Percentiles rank a stretch among this genome's conserved stretches.
Conservation (phyloP, 2,329 filamentous ascomycete genomes). For the Rosellinia necatrix region DNA sequence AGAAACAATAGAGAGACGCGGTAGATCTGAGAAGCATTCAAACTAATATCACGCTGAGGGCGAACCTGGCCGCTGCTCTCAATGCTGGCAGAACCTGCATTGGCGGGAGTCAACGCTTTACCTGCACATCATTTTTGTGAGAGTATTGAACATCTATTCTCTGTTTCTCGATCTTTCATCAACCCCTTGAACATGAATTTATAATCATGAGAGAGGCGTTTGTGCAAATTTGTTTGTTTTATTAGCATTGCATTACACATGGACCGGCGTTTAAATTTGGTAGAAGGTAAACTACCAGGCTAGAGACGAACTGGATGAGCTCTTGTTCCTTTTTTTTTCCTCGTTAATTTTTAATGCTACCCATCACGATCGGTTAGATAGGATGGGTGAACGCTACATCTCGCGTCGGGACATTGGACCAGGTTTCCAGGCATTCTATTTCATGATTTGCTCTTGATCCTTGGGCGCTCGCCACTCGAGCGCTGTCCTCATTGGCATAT, state of each 20-base stretch:
- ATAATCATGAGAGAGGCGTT: no score
- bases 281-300: constrained; percentile 15
- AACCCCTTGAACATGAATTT: background rate
- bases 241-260: constrained; percentile 28
- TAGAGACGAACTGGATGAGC: constrained; percentile 24
- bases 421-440: background rate
- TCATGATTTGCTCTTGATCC: background rate
- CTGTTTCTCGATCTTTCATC: background rate
- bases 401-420: background rate
- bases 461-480: no score
- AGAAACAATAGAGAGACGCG: background rate
- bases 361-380: background rate
- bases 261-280: constrained; percentile 26
- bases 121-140: background rate
- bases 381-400: background rate
- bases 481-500: background rate
- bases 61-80: no score
- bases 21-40: background rate
- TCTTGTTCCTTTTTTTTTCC: constrained; percentile 9
- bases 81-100: no score
- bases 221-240: constrained; percentile 16
- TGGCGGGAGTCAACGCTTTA: background rate
- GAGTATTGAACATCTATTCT: background rate
- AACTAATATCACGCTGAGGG: no score
- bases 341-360: constrained; percentile 28